Base-by-base conservation (phyloP, 495 filamentous ascomycete species). In the Pseudotulostoma volvatum region DNA sequence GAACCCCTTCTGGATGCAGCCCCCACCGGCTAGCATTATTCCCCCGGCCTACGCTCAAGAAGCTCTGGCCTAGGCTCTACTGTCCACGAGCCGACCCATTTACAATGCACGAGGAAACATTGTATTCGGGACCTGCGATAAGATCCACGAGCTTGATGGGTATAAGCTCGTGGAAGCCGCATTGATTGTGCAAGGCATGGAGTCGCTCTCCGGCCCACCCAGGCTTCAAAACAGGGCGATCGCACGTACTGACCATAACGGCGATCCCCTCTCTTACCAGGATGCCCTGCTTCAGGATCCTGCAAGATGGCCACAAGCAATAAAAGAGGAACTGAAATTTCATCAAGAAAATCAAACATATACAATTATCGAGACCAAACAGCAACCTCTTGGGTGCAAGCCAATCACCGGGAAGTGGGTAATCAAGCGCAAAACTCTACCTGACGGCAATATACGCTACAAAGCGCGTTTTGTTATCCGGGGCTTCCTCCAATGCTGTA, bases 331-430 rank as follows among this genome's bases (percentile, higher is more conserved):
- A 28, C 23, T 28, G 5, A 28, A 28, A 5, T 28, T 11, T 28
- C 23, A 28, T 11, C 5, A 28, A 28, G 23, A 28, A 28, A 28
- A 28, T 28, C 5, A 11, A 11, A 28, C 23, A 5, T 28, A 11
- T 5, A 28, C 11, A 28, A 11, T 28, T 11, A 5, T 5, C 5
- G 23, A 28, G 11, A 28, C 14, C 13, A 20, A 19, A 3, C 16
- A 37, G 7, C 5, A 17, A 7, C 20, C 35, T 3, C 15, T 3
- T 3, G 35, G 16, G 4, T 5, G 17, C n/a, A 17, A 20, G 13
- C 18, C 35, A n/a, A 37, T 37, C 9, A n/a, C 35, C 20, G 35
- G 35, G 7, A 37, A 37, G 20, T 37, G 35, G 18, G 18, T 37
- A n/a, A 17, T 37, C 20, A 18, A 18, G 8, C 17, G 20, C 16